Evolutionary conservation across 1,284 basidiomycete species (phyloP).

Genomic region (Lignosus rhinocerotis): DNA sequence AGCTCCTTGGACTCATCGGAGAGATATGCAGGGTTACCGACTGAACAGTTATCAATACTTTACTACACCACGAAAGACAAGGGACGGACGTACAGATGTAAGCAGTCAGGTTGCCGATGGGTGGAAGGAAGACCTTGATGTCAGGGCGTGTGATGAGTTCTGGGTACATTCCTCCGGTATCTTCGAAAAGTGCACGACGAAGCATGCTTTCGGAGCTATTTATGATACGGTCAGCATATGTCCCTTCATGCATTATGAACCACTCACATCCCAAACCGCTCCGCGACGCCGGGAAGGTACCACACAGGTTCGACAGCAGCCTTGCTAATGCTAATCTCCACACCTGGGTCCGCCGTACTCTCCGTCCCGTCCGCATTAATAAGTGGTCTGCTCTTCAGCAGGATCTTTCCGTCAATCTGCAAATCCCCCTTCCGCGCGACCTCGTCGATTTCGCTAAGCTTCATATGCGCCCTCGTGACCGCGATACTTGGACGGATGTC

Average conservation of each 20-base stretch:
- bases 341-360: conserved; percentile 70
- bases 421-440: conserved; percentile 74
- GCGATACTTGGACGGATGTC: conserved; percentile 91
- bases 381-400: conserved; percentile 63
- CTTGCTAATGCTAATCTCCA: conserved; percentile 87
- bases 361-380: conserved; percentile 61
- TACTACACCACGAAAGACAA: too few relatives aligned
- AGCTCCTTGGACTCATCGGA: conserved; percentile 82
- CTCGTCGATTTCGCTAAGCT: conserved; percentile 91
- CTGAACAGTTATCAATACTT: conserved; percentile 36
- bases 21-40: conserved; percentile 81
- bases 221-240: background rate
- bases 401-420: conserved; percentile 81
- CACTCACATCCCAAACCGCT: conserved; percentile 85
- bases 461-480: conserved; percentile 86
- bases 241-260: background rate
- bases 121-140: conserved; percentile 94
- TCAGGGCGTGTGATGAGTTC: conserved; percentile 94
- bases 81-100: conserved; percentile 75
- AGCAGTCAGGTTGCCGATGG: conserved; percentile 89
- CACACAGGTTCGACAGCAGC: conserved; percentile 92
- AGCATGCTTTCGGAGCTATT: conserved; percentile 80
- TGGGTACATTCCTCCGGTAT: conserved; percentile 95
- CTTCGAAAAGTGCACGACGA: conserved; percentile 90
- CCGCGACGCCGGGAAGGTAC: conserved; percentile 93